These are phyloP conservation scores for Colletotrichum liaoningense DNA, from an alignment of 2,329 filamentous ascomycete genomes.

Conservation along the genomic window DNA sequence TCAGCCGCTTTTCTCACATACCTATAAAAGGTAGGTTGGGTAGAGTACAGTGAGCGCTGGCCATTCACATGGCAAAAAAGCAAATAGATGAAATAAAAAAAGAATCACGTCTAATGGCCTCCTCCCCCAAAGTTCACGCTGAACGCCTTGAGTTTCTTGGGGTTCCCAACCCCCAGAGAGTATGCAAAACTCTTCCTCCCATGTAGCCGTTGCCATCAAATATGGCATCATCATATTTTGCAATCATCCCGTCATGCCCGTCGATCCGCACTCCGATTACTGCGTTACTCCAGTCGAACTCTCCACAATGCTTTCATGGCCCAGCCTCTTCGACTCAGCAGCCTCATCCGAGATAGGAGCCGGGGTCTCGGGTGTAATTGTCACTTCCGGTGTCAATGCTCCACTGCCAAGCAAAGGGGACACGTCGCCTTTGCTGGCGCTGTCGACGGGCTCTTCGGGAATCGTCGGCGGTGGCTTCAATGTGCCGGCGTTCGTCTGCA, in stretches of 20 bases:
- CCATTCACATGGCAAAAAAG: conserved; percentile 19
- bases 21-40: background rate
- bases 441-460: conserved; percentile 44
- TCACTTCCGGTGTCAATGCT: conserved; percentile 53
- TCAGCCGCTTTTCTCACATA: conserved; percentile 6
- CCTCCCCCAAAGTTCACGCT: conserved; percentile 19
- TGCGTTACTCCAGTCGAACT: conserved; percentile 47
- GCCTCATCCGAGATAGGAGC: conserved; percentile 46
- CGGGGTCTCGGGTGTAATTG: conserved; percentile 64
- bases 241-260: background rate
- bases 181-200: conserved; percentile 29
- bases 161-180: conserved; percentile 23
- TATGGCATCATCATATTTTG: background rate
- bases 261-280: conserved; percentile 36
- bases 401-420: conserved; percentile 31
- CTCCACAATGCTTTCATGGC: conserved; percentile 51
- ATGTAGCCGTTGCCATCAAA: background rate
- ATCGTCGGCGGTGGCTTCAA: conserved; percentile 27
- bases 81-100: background rate
- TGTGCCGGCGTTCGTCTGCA: conserved; percentile 36
- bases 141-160: conserved; percentile 27
- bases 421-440: conserved; percentile 20
- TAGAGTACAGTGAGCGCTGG: conserved; percentile 26
- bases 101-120: conserved; percentile 23
- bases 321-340: conserved; percentile 57